These are phyloP conservation scores for Hypoxylon sp. DNA, from an alignment of 2,329 filamentous ascomycete species.

Conservation along the genomic window DNA sequence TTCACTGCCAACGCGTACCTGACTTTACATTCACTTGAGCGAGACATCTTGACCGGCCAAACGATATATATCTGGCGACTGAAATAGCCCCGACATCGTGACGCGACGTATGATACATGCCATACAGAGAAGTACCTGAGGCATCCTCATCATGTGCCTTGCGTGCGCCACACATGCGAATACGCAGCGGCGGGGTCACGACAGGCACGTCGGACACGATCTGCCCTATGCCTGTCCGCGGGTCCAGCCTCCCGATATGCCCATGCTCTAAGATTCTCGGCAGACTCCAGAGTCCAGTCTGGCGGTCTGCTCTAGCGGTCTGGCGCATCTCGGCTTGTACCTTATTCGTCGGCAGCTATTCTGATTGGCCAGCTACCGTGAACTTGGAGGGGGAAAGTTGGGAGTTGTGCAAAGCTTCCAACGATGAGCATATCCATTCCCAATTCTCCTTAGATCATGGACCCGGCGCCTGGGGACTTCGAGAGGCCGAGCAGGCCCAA, in stretches of 20 bases:
- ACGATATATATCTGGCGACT: not conserved
- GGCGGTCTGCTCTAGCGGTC: no score
- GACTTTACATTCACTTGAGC: not conserved
- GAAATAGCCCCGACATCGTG: not conserved
- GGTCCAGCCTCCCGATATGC: not conserved
- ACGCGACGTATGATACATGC: not conserved
- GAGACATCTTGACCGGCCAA: not conserved
- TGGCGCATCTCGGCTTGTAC: no score
- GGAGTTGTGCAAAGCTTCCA: not conserved
- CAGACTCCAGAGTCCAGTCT: no score
- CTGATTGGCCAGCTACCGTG: not conserved
- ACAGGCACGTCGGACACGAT: not conserved
- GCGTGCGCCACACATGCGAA: not conserved
- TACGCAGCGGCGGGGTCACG: not conserved
- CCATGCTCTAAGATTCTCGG: not conserved
- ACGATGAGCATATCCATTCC: not conserved
- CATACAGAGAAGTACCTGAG: not conserved
- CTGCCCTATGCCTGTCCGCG: not conserved
- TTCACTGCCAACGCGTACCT: not conserved
- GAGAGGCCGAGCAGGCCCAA: not conserved
- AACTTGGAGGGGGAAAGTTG: not conserved
- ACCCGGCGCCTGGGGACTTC: not conserved
- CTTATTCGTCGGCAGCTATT: not conserved
- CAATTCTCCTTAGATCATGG: not conserved
- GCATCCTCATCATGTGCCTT: not conserved